phyloP scores from a whole-genome alignment of 345 rosid species.

The Boechera divaricarpa region DNA sequence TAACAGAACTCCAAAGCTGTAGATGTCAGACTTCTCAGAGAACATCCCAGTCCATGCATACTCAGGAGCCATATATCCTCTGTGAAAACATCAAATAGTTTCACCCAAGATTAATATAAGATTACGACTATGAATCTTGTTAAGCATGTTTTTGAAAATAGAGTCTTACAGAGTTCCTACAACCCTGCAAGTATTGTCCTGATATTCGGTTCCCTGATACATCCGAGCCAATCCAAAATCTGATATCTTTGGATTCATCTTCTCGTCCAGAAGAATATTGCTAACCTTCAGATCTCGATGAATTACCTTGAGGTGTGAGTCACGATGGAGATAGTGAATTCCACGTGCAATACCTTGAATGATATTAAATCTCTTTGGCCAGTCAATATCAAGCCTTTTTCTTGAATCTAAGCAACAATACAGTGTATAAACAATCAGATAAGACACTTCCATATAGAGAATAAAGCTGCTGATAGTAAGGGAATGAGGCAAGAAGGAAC shows the following conservation, averaged over 20 bases:
- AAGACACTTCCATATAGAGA: neutral
- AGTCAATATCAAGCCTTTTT: slow-evolving; percentile 4
- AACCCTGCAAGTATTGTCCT: slow-evolving; percentile 34
- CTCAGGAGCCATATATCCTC: slow-evolving; percentile 57
- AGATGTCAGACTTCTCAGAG: slow-evolving; percentile 54
- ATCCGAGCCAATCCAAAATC: slow-evolving; percentile 40
- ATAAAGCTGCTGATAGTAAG: neutral
- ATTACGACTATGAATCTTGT: neutral
- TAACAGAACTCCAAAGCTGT: slow-evolving; percentile 54
- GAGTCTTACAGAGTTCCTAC: slow-evolving; percentile 39
- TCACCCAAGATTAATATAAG: neutral
- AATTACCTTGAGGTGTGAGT: slow-evolving; percentile 29
- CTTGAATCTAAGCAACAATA: slow-evolving; percentile 24
- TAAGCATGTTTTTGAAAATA: too few species aligned
- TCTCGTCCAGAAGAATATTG: slow-evolving; percentile 36
- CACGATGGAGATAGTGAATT: slow-evolving; percentile 34
- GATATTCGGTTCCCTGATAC: slow-evolving; percentile 28
- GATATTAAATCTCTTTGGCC: slow-evolving; percentile 29
- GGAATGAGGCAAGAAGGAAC: slow-evolving; percentile 13
- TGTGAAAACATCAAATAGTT: slow-evolving; percentile 6
- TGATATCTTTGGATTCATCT: slow-evolving; percentile 31
- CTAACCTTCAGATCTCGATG: slow-evolving; percentile 39
- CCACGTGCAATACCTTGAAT: slow-evolving; percentile 34
- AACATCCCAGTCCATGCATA: slow-evolving; percentile 55
- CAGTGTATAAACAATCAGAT: neutral